Percentiles rank a stretch among this genome's conserved stretches.
Conservation (phyloP, 1,284 basidiomycete genomes). For the Trichosporon inkin region DNA sequence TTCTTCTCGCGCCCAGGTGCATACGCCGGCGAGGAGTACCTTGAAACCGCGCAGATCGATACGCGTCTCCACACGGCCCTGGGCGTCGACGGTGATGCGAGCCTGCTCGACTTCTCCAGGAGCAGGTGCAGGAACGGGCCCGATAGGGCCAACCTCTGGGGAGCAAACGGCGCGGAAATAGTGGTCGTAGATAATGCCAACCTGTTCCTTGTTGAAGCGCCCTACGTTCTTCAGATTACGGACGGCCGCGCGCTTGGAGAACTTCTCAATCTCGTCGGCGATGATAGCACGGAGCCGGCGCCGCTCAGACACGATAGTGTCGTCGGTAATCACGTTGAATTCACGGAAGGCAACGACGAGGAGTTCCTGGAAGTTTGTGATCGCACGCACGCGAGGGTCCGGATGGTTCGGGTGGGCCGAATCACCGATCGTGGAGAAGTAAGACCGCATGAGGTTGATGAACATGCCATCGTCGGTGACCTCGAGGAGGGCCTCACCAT, state of each 20-base stretch:
- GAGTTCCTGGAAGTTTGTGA: constrained; percentile 97
- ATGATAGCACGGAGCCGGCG: constrained; percentile 84
- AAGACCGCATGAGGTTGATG: constrained; percentile 89
- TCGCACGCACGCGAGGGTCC: constrained; percentile 86
- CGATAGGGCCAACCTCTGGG: constrained; percentile 13
- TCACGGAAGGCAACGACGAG: constrained; percentile 94
- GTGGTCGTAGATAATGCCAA: constrained; percentile 84
- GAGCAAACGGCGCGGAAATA: constrained; percentile 81
- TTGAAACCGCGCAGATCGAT: constrained; percentile 83
- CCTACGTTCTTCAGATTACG: constrained; percentile 80
- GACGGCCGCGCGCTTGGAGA: constrained; percentile 90
- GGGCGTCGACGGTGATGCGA: constrained; percentile 44
- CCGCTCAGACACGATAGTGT: constrained; percentile 85
- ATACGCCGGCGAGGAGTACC: constrained; percentile 85
- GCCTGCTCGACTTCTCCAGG: constrained; percentile 43
- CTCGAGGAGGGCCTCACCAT: constrained; percentile 88
- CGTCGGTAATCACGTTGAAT: constrained; percentile 94
- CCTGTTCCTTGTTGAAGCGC: constrained; percentile 81
- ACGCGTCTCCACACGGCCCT: constrained; percentile 79
- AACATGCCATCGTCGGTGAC: constrained; percentile 97
- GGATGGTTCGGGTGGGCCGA: constrained; percentile 87
- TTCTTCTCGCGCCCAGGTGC: constrained; percentile 94
- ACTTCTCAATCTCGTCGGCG: constrained; percentile 88
- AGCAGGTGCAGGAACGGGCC: constrained; percentile 14
- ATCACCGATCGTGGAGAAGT: constrained; percentile 89